Conservation (phyloP, 768 basidiomycete genomes). For the Sporobolomyces pararoseus region DNA sequence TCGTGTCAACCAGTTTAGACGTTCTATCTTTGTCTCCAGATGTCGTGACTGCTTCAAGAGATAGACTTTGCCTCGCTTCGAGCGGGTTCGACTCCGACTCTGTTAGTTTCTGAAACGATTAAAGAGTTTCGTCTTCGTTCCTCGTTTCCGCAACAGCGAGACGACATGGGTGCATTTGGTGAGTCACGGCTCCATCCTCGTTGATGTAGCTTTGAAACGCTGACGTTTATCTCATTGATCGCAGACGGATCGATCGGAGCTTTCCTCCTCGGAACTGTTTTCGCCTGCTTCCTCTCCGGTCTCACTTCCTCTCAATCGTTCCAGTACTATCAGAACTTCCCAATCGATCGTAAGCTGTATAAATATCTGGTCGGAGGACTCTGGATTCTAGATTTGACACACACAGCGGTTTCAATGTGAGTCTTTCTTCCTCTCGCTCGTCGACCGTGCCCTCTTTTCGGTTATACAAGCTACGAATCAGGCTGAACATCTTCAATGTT, state of each 20-base stretch:
- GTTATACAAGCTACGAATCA: background rate
- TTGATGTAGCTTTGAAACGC: too few species aligned
- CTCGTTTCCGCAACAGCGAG: too few species aligned
- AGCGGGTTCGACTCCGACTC: too few species aligned
- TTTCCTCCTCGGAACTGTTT: slow-evolving; percentile 25
- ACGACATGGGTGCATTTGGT: slow-evolving; percentile 12
- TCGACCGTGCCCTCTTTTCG: too few species aligned
- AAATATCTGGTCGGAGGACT: background rate
- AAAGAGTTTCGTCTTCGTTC: too few species aligned
- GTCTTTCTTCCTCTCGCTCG: background rate
- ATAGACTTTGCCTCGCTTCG: too few species aligned
- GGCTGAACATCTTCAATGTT: background rate
- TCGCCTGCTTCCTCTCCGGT: slow-evolving; percentile 25
- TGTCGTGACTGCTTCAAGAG: too few species aligned
- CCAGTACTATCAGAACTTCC: background rate
- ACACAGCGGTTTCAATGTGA: slow-evolving; percentile 20
- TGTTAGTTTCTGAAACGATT: too few species aligned
- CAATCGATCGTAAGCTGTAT: background rate
- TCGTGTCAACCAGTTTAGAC: too few species aligned
- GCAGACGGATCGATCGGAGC: slow-evolving; percentile 5
- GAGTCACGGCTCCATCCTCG: background rate
- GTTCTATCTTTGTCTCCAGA: too few species aligned
- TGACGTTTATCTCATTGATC: background rate
- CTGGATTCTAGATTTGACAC: slow-evolving; percentile 16
- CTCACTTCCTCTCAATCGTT: slow-evolving; percentile 15